Conservation (phyloP, 495 filamentous ascomycete genomes). For the Aspergillus sclerotioniger region DNA sequence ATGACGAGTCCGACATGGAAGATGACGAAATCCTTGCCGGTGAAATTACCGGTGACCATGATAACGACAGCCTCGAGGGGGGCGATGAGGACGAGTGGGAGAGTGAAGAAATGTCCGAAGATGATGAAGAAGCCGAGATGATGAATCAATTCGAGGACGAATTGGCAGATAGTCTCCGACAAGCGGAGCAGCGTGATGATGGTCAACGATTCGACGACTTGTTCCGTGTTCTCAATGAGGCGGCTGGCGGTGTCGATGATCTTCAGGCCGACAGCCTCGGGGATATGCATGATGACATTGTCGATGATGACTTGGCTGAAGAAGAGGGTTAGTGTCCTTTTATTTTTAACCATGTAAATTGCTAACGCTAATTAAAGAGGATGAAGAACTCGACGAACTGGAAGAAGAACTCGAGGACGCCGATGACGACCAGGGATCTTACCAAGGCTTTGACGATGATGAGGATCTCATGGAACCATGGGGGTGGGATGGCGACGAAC, state of each 20-base stretch:
- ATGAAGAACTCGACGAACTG: conserved; percentile 54
- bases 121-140: conserved; percentile 56
- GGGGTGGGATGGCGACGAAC: conserved; percentile 55
- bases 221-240: conserved; percentile 44
- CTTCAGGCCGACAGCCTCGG: conserved; percentile 37
- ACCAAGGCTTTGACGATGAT: conserved; percentile 49
- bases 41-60: conserved; percentile 61
- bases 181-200: conserved; percentile 62
- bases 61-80: conserved; percentile 59
- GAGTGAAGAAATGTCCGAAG: conserved; percentile 55
- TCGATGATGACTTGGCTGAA: conserved; percentile 69
- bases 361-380: conserved; percentile 30
- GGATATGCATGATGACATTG: conserved; percentile 48
- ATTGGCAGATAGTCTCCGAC: conserved; percentile 59
- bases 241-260: conserved; percentile 37
- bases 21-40: conserved; percentile 52
- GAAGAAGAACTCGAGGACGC: conserved; percentile 51
- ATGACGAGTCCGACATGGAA: conserved; percentile 55
- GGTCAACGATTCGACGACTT: conserved; percentile 48
- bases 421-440: conserved; percentile 46
- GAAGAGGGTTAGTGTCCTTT: conserved; percentile 59
- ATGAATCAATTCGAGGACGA: conserved; percentile 49
- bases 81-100: conserved; percentile 61
- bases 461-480: conserved; percentile 54
- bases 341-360: not conserved